Evolutionary conservation across 2,329 filamentous ascomycete species (phyloP), one percentile per base, ranked within the genome.

Genomic region (Dryadomyces quercivorus): DNA sequence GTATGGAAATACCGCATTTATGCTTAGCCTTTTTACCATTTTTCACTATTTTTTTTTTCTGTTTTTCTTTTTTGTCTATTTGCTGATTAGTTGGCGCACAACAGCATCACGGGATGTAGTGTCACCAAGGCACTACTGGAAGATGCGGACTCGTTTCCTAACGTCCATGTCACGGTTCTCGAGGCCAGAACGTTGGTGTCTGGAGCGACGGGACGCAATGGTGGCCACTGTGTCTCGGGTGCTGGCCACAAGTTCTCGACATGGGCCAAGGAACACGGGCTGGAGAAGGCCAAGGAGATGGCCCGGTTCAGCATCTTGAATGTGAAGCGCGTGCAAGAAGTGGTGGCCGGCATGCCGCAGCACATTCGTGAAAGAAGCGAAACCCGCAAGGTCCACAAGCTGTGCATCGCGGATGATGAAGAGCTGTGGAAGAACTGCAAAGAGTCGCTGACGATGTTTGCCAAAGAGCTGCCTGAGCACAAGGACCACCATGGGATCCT

Each of bases 191-290:
- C 59, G 2, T 50, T 65, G 9, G 58, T 60, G 38, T 61, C 59
- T 21, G 63, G 65, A 8, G 66, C 65, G 0, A 66, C 65, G 0
- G 65, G 63, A 10, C 61, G 66, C 0, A 67, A 67, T 48, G 64
- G 65, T 8, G 65, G 65, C 1, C 61, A 61, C 31, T 53, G 44
- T 16, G 44, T 53, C 10, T 52, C 40, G 8, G 51, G 36, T 2
- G 50, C 61, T 16, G 54, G 52, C 3, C 40, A 21, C n/a, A 48
- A 38, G 21, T 53, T 45, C n/a, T 13, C 40, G 3, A 45, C 21
- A 8, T 36, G 26, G 51, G 31, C n/a, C 13, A 10, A 21, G n/a
- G 22, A 52, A 12, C 53, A 51, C 15, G 59, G 60, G 12, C n/a
- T 48, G 12, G 56, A 60, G 38, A 36, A 44, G 1, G 60, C 59